A percentile compares a stretch with the other conserved stretches of the same genome.
These are phyloP conservation scores for Zygosaccharomyces kombuchaensis DNA, from an alignment of 805 yeast genomes.

Conservation along the genomic window DNA sequence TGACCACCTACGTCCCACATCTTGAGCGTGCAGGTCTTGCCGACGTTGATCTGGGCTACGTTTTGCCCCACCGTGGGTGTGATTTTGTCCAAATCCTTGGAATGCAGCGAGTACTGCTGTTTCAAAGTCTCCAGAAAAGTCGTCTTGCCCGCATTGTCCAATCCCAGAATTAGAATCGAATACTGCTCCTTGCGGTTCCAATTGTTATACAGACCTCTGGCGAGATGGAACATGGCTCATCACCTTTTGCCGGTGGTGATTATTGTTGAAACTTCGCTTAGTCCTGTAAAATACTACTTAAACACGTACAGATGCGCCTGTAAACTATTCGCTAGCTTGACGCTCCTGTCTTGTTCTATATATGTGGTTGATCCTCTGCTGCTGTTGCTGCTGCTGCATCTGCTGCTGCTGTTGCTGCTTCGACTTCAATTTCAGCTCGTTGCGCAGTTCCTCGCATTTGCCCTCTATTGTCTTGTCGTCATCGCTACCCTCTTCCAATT, in stretches of 20 bases:
- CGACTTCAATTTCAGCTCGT: constrained; percentile 11
- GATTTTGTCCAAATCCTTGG: constrained; percentile 56
- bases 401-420: background rate
- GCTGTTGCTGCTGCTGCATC: background rate
- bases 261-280: constrained; percentile 5
- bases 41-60: constrained; percentile 45
- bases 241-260: background rate
- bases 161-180: constrained; percentile 75
- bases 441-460: constrained; percentile 22
- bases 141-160: constrained; percentile 96
- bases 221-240: constrained; percentile 59
- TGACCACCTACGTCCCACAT: constrained; percentile 99
- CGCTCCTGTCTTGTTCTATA: constrained; percentile 4
- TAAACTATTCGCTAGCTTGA: background rate
- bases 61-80: constrained; percentile 96
- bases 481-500: constrained; percentile 24
- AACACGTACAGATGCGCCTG: background rate
- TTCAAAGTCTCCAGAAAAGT: constrained; percentile 68
- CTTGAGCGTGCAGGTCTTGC: constrained; percentile 50
- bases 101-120: constrained; percentile 44
- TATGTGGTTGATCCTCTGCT: background rate
- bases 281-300: constrained; percentile 1
- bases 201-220: constrained; percentile 53
- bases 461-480: constrained; percentile 21
- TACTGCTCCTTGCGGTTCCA: constrained; percentile 64